Percentiles rank a stretch among this genome's conserved stretches.
These are phyloP conservation scores for Juglanconis juglandina DNA, from an alignment of 2,329 filamentous ascomycete genomes.

Conservation along the genomic window DNA sequence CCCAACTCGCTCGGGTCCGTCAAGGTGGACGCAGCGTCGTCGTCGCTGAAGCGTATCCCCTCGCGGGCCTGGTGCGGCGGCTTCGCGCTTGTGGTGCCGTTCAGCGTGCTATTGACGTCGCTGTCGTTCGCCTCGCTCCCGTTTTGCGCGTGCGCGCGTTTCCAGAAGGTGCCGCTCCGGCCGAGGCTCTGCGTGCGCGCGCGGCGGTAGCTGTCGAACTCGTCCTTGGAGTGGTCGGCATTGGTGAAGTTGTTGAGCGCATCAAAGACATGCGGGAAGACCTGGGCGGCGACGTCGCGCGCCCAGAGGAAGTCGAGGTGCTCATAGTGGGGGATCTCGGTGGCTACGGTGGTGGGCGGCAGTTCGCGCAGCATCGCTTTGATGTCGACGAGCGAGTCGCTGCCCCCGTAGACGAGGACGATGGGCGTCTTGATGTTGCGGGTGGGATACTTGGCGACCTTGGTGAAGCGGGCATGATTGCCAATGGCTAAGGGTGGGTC, in stretches of 20 bases:
- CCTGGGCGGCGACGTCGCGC: conserved; percentile 73
- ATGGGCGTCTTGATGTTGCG: conserved; percentile 96
- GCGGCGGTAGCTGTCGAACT: conserved; percentile 56
- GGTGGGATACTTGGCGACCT: conserved; percentile 93
- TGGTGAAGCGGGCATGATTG: conserved; percentile 80
- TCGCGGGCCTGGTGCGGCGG: conserved; percentile 18
- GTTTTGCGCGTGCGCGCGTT: conserved; percentile 22
- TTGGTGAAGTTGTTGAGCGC: conserved; percentile 71
- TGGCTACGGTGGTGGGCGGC: conserved; percentile 78
- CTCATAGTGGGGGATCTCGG: conserved; percentile 87
- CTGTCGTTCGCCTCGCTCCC: conserved; percentile 25
- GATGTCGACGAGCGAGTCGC: conserved; percentile 91
- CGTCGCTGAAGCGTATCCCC: conserved; percentile 12
- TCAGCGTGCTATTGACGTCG: conserved; percentile 27
- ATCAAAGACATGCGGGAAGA: conserved; percentile 89
- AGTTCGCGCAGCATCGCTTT: conserved; percentile 86
- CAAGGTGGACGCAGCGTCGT: conserved; percentile 8
- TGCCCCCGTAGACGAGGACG: conserved; percentile 88
- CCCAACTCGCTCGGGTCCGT: conserved; percentile 15
- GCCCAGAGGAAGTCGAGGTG: conserved; percentile 98
- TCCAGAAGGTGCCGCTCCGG: conserved; percentile 29
- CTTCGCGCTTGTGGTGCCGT: conserved; percentile 6
- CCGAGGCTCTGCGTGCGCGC: conserved; percentile 49
- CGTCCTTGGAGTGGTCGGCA: conserved; percentile 55
- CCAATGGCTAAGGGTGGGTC: conserved; percentile 68